Percentiles rank a stretch among this genome's conserved stretches.
phyloP scores from a whole-genome alignment of 129 eudicot species.

The Helianthus tuberosus region DNA sequence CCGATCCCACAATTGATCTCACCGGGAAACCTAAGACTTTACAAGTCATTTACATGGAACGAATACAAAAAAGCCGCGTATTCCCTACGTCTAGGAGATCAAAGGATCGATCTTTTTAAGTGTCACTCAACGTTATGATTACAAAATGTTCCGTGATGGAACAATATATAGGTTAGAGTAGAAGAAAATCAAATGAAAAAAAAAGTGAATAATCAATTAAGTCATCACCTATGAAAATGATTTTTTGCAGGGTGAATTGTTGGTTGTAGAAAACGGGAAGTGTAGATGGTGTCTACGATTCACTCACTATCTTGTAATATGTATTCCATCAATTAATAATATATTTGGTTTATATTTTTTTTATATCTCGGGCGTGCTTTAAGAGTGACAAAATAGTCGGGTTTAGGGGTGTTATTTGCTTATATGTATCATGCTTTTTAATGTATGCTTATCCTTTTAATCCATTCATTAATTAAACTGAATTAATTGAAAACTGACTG shows the following conservation, averaged over 20 bases:
- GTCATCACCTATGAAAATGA: constrained; percentile 29
- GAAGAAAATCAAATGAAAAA: not conserved
- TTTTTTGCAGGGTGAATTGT: constrained; percentile 32
- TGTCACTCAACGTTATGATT: constrained; percentile 19
- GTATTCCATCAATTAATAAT: constrained; percentile 18
- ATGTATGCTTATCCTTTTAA: not conserved
- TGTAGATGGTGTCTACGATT: constrained; percentile 6
- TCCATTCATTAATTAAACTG: not conserved
- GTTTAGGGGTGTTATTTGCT: too few relatives aligned
- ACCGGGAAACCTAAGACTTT: constrained; percentile 35
- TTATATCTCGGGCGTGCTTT: not conserved
- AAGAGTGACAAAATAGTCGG: not conserved
- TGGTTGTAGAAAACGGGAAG: constrained; percentile 19
- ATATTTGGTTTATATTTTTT: not conserved
- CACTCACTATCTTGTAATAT: constrained; percentile 18
- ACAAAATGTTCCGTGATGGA: constrained; percentile 17
- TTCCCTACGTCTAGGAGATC: constrained; percentile 56
- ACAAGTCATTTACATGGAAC: constrained; percentile 68
- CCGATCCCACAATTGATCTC: constrained; percentile 59
- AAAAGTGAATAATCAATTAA: constrained; percentile 27
- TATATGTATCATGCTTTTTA: not conserved
- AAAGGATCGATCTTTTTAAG: constrained; percentile 54
- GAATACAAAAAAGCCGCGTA: constrained; percentile 64
- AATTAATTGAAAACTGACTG: not conserved
- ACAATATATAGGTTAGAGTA: constrained; percentile 31